Percentiles rank a stretch among this genome's conserved stretches.
Evolutionary conservation across 352 stramenopile species (phyloP).

Genomic region (Globisporangium takayamanum): DNA sequence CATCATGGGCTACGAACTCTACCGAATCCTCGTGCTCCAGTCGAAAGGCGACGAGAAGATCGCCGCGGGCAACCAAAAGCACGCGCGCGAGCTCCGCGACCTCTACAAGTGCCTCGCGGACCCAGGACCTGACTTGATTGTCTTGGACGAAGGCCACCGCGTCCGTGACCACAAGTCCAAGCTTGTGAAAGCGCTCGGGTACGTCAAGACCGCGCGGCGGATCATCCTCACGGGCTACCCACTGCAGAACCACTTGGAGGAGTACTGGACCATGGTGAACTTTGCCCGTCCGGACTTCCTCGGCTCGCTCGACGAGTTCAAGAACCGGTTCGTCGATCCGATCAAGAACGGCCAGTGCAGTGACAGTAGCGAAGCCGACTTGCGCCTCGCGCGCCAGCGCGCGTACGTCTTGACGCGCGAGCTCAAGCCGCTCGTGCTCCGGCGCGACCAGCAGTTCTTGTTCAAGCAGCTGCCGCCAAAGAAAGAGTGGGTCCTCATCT

Average conservation of each 20-base stretch:
- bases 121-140: conserved; percentile 79
- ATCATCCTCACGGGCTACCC: conserved; percentile 94
- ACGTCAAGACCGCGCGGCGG: conserved; percentile 79
- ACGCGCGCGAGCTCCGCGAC: conserved; percentile 56
- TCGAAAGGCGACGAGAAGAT: conserved; percentile 78
- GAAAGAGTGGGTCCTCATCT: conserved; percentile 85
- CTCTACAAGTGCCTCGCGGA: conserved; percentile 54
- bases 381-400: conserved; percentile 60
- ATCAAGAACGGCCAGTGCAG: conserved; percentile 85
- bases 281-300: conserved; percentile 82
- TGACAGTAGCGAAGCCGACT: conserved; percentile 66
- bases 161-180: conserved; percentile 89
- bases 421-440: conserved; percentile 76
- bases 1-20: conserved; percentile 91
- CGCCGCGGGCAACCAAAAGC: conserved; percentile 48
- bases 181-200: conserved; percentile 74
- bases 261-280: conserved; percentile 92
- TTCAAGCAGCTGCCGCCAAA: conserved; percentile 82
- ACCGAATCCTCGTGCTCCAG: conserved; percentile 75
- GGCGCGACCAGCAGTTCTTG: conserved; percentile 80
- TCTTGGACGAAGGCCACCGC: conserved; percentile 87
- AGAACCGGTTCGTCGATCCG: conserved; percentile 87
- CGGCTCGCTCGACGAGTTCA: conserved; percentile 79
- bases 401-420: conserved; percentile 79
- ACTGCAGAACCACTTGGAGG: conserved; percentile 94